Conservation (phyloP, 257 asterid species). For the Schizonepeta tenuifolia region DNA sequence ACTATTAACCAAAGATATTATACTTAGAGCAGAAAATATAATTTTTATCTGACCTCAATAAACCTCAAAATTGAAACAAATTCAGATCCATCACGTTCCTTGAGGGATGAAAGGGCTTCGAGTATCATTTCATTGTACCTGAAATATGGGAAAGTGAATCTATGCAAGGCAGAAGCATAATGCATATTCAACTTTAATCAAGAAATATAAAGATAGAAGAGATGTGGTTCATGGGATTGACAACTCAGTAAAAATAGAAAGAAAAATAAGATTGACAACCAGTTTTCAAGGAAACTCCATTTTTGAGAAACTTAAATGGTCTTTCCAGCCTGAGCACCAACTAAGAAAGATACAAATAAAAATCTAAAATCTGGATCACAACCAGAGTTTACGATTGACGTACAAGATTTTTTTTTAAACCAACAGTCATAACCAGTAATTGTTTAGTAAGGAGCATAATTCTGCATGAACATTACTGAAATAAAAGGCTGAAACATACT, state of each 20-base stretch:
- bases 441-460: background rate
- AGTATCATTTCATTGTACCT: slow-evolving; percentile 54
- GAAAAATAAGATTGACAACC: background rate
- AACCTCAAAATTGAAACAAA: slow-evolving; percentile 47
- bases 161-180: slow-evolving; percentile 23
- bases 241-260: slow-evolving; percentile 9
- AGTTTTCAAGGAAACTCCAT: background rate
- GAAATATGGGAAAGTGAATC: slow-evolving; percentile 31
- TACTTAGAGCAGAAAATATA: background rate
- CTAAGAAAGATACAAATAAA: background rate
- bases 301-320: background rate
- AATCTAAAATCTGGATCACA: background rate
- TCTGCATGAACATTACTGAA: slow-evolving; percentile 15
- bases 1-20: slow-evolving; percentile 8
- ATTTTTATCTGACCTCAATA: slow-evolving; percentile 56
- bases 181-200: slow-evolving; percentile 14
- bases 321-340: background rate
- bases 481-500: slow-evolving; percentile 37
- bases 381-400: no score
- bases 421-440: background rate
- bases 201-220: slow-evolving; percentile 1
- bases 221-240: background rate
- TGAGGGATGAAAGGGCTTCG: slow-evolving; percentile 59
- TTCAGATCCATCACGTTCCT: slow-evolving; percentile 54
- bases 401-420: background rate